Conservation (phyloP, 345 rosid genomes). For the Boechera retrofracta region DNA sequence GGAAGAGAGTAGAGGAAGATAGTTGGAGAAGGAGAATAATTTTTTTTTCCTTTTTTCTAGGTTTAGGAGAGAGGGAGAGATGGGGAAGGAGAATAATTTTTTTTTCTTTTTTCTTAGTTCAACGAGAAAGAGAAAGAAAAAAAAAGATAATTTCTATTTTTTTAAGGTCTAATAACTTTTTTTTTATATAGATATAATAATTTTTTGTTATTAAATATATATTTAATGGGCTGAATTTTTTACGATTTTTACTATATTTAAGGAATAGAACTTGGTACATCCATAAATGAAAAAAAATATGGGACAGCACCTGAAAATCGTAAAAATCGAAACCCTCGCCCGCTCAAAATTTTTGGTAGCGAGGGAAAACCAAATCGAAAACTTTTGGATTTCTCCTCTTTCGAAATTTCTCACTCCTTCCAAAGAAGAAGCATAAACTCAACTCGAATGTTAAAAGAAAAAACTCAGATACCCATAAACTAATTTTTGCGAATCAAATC, state of each 20-base stretch:
- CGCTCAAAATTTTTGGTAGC: background rate
- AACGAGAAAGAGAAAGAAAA: no score
- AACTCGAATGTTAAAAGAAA: background rate
- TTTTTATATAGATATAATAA: background rate
- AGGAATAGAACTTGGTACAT: background rate
- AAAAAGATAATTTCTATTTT: no score
- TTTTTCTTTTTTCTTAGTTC: no score
- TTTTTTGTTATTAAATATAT: no score
- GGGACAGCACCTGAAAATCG: background rate
- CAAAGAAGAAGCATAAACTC: constrained; percentile 1
- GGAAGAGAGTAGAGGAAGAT: no score
- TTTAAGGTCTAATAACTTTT: no score
- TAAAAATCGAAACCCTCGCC: background rate
- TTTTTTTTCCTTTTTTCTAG: no score
- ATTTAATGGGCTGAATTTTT: no score
- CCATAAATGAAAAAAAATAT: background rate
- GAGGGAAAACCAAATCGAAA: constrained; percentile 6
- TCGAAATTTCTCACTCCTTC: background rate
- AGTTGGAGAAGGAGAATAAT: no score
- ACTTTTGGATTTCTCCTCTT: background rate
- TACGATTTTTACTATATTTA: background rate
- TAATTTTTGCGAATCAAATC: background rate
- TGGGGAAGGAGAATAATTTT: no score
- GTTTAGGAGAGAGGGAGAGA: no score
- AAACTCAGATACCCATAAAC: background rate